These are phyloP conservation scores for Neoascochyta sp. DNA, from an alignment of 2,329 filamentous ascomycete species.

Conservation along the genomic window DNA sequence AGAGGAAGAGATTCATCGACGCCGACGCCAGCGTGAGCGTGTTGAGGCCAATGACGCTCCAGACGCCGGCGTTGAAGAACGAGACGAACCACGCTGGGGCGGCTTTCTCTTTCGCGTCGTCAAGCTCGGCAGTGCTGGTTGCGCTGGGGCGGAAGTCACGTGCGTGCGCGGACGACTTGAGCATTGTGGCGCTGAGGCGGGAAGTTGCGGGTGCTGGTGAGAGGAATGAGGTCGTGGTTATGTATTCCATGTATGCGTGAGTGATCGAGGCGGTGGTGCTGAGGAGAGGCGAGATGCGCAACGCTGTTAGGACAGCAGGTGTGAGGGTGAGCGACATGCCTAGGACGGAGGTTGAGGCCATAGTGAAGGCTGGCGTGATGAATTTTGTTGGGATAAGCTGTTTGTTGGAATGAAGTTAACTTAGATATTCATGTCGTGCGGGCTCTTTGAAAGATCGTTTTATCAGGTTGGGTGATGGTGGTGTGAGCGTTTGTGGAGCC, in stretches of 20 bases:
- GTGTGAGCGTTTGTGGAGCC: too few relatives aligned
- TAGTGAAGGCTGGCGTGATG: neutral
- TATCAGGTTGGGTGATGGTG: too few relatives aligned
- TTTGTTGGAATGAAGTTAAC: too few relatives aligned
- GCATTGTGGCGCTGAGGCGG: conserved; percentile 2
- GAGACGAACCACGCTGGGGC: conserved; percentile 16
- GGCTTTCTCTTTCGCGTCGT: conserved; percentile 11
- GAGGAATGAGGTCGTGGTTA: conserved; percentile 22
- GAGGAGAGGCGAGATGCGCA: conserved; percentile 23
- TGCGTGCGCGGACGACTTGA: conserved; percentile 1
- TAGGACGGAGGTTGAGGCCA: conserved; percentile 4
- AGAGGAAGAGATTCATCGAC: conserved; percentile 11
- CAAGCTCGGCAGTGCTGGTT: too few relatives aligned
- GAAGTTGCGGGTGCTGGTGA: conserved; percentile 5
- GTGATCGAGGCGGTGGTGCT: conserved; percentile 21
- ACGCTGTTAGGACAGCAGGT: conserved; percentile 9
- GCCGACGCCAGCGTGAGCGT: conserved; percentile 11
- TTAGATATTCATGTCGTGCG: too few relatives aligned
- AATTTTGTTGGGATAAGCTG: too few relatives aligned
- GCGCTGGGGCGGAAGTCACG: too few relatives aligned
- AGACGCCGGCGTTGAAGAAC: conserved; percentile 19
- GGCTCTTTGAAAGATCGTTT: too few relatives aligned
- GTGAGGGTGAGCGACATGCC: conserved; percentile 3
- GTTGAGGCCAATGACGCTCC: conserved; percentile 19
- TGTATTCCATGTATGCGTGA: conserved; percentile 26